phyloP scores from a whole-genome alignment of 208 protist species.

The Acanthamoeba triangularis region DNA sequence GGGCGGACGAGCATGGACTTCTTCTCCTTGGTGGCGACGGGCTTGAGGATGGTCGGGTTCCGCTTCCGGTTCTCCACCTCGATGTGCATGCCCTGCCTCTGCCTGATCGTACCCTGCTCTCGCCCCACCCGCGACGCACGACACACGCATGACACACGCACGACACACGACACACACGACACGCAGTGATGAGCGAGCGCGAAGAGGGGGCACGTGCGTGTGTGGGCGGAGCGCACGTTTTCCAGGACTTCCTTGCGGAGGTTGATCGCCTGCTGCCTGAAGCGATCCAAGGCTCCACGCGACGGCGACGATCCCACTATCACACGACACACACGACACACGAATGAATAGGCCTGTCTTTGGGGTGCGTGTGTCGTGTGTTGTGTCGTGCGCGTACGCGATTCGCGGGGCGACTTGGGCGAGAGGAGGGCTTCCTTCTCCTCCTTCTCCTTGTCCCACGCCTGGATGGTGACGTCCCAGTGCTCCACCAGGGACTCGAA shows the following conservation, averaged over 20 bases:
- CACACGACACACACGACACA: background rate
- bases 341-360: background rate
- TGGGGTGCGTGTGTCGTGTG: background rate
- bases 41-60: slow-evolving; percentile 56
- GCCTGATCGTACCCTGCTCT: slow-evolving; percentile 38
- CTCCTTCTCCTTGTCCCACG: slow-evolving; percentile 62
- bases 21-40: slow-evolving; percentile 47
- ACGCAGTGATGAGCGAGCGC: background rate
- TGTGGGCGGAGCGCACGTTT: background rate
- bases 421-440: slow-evolving; percentile 33
- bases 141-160: background rate
- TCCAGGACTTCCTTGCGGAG: slow-evolving; percentile 50
- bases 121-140: background rate
- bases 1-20: slow-evolving; percentile 53
- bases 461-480: slow-evolving; percentile 30
- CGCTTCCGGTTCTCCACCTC: slow-evolving; percentile 52
- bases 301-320: background rate
- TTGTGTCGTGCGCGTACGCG: background rate
- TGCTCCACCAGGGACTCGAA: slow-evolving; percentile 72
- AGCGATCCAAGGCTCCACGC: slow-evolving; percentile 27
- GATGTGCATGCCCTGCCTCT: slow-evolving; percentile 35
- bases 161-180: background rate
- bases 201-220: background rate
- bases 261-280: slow-evolving; percentile 54
- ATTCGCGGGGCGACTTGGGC: background rate